A percentile compares a stretch with the other conserved stretches of the same genome.
phyloP scores from a whole-genome alignment of 2,329 filamentous ascomycete species.

The Lachnellula cervina region DNA sequence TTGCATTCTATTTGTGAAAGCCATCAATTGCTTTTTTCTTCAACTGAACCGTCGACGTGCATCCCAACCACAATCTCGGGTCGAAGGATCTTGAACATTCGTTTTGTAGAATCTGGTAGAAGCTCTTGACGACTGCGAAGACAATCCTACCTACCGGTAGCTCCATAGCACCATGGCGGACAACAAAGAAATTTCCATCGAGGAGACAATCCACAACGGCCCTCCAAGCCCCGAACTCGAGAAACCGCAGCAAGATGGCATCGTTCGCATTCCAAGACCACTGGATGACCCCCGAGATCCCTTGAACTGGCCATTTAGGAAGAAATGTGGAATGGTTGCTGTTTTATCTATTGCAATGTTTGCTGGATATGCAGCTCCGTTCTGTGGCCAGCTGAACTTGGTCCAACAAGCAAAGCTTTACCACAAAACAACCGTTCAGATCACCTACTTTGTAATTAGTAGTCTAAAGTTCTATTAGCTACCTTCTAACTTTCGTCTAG shows the following conservation, averaged over 20 bases:
- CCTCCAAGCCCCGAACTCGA: neutral
- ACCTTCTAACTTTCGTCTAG: slow-evolving; percentile 5
- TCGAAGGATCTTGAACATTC: too few species aligned
- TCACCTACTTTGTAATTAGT: slow-evolving; percentile 13
- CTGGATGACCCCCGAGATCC: slow-evolving; percentile 45
- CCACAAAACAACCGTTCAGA: slow-evolving; percentile 7
- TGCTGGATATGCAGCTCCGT: slow-evolving; percentile 7
- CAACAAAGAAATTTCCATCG: neutral
- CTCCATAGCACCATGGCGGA: neutral
- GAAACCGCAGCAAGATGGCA: neutral
- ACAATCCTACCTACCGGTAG: too few species aligned
- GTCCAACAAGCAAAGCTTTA: slow-evolving; percentile 13
- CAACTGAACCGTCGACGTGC: too few species aligned
- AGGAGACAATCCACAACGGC: neutral
- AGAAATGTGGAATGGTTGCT: slow-evolving; percentile 11
- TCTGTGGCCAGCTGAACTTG: slow-evolving; percentile 10
- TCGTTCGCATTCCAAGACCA: slow-evolving; percentile 36
- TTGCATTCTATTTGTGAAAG: too few species aligned
- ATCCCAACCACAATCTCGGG: too few species aligned
- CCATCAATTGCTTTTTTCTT: too few species aligned
- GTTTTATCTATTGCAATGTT: slow-evolving; percentile 13
- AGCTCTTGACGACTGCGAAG: neutral
- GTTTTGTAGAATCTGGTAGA: neutral
- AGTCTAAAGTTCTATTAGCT: too few species aligned
- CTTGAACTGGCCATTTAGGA: slow-evolving; percentile 33